phyloP scores from a whole-genome alignment of 768 basidiomycete genomes.

The Grammothele lineata region DNA sequence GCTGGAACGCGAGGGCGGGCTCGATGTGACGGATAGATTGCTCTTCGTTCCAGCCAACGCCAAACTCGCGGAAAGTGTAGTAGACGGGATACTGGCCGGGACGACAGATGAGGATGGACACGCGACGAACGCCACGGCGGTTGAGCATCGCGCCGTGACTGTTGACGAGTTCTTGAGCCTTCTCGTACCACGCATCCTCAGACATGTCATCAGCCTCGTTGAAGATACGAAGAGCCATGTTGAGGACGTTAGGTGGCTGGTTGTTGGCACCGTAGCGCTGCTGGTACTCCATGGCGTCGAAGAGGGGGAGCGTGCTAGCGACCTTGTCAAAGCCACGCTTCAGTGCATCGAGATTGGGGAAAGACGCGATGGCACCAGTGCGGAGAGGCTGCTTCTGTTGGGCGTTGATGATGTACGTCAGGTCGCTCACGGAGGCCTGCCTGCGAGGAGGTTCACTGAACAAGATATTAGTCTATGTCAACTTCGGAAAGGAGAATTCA shows the following conservation, averaged over 20 bases:
- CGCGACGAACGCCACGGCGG: slow-evolving; percentile 82
- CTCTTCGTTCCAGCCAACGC: slow-evolving; percentile 85
- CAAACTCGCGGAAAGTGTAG: slow-evolving; percentile 80
- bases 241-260: slow-evolving; percentile 89
- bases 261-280: slow-evolving; percentile 69
- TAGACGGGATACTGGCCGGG: slow-evolving; percentile 90
- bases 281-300: slow-evolving; percentile 64
- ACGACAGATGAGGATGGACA: slow-evolving; percentile 90
- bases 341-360: slow-evolving; percentile 68
- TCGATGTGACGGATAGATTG: slow-evolving; percentile 97
- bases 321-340: slow-evolving; percentile 72
- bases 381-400: slow-evolving; percentile 87
- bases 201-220: slow-evolving; percentile 71
- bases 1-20: slow-evolving; percentile 95
- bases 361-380: slow-evolving; percentile 88
- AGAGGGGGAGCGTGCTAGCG: slow-evolving; percentile 67
- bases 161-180: slow-evolving; percentile 70
- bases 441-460: slow-evolving; percentile 57
- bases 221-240: slow-evolving; percentile 89
- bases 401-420: slow-evolving; percentile 87
- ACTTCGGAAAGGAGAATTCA: slow-evolving; percentile 24
- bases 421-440: slow-evolving; percentile 91
- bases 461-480: neutral
- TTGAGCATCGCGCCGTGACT: slow-evolving; percentile 55
- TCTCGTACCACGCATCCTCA: slow-evolving; percentile 73